Conservation (phyloP, 257 asterid genomes). For the Forsythia viridissima region DNA sequence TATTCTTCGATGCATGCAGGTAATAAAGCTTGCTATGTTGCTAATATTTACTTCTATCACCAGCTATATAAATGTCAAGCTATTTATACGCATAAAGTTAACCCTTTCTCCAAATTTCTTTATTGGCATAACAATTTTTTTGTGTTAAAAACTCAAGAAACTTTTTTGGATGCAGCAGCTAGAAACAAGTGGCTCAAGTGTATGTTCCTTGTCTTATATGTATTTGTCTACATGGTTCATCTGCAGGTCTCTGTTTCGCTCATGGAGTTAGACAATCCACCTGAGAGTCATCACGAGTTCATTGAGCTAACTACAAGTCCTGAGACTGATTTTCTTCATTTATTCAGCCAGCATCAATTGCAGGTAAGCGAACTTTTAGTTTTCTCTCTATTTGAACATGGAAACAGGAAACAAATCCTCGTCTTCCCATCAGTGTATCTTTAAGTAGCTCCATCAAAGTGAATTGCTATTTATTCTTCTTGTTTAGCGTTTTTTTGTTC, state of each 20-base stretch:
- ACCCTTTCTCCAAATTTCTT: neutral
- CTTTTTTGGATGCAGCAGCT: neutral
- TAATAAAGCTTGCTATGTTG: conserved; percentile 20
- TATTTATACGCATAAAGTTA: neutral
- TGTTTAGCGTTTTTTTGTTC: neutral
- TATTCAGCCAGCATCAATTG: conserved; percentile 92
- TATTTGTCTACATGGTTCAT: conserved; percentile 16
- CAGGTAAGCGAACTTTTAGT: conserved; percentile 51
- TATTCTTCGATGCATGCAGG: conserved; percentile 96
- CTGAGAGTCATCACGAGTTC: conserved; percentile 66
- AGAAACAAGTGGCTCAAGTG: neutral
- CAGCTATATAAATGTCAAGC: neutral
- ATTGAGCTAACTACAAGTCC: conserved; percentile 75
- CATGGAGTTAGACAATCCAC: conserved; percentile 65
- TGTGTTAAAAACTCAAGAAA: neutral
- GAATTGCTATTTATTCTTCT: neutral
- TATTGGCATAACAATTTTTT: neutral
- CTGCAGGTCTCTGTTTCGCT: conserved; percentile 80
- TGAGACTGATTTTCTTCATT: conserved; percentile 67
- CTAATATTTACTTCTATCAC: neutral
- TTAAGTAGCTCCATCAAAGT: neutral
- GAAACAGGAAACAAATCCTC: neutral
- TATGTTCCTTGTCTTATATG: neutral
- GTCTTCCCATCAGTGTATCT: neutral
- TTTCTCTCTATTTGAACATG: neutral